phyloP scores from a whole-genome alignment of 371 early-diverging fungal species.

The Mucor piriformis region DNA sequence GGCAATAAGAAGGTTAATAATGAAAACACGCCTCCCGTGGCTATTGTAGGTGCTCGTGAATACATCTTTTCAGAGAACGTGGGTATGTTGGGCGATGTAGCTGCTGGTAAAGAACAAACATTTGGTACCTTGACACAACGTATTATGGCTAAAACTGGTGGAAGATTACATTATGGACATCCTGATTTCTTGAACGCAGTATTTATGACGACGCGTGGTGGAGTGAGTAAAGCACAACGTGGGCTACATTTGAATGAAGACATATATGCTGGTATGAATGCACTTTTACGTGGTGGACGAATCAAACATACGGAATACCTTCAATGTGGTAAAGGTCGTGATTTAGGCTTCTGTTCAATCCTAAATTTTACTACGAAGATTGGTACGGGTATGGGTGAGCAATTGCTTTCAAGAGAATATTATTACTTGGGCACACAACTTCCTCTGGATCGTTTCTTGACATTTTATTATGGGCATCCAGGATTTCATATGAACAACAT shows the following conservation, averaged over 20 bases:
- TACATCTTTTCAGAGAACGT: slow-evolving; percentile 90
- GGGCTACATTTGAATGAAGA: slow-evolving; percentile 93
- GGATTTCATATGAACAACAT: slow-evolving; percentile 94
- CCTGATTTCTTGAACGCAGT: slow-evolving; percentile 90
- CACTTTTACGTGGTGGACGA: slow-evolving; percentile 81
- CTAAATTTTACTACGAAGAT: slow-evolving; percentile 91
- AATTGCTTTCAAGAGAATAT: slow-evolving; percentile 88
- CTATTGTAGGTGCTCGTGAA: slow-evolving; percentile 91
- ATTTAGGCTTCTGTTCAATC: slow-evolving; percentile 86
- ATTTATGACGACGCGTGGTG: slow-evolving; percentile 89
- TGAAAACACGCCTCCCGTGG: slow-evolving; percentile 65
- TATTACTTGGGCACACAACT: slow-evolving; percentile 87
- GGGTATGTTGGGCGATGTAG: slow-evolving; percentile 88
- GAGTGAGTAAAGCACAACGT: slow-evolving; percentile 88
- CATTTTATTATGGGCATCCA: slow-evolving; percentile 88
- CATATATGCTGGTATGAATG: slow-evolving; percentile 92
- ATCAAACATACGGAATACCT: slow-evolving; percentile 93
- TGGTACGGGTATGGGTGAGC: slow-evolving; percentile 93
- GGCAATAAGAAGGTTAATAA: background rate
- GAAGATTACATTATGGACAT: slow-evolving; percentile 90
- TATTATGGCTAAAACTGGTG: slow-evolving; percentile 85
- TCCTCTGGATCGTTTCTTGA: slow-evolving; percentile 84
- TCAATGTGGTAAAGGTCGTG: slow-evolving; percentile 93
- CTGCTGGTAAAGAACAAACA: slow-evolving; percentile 90
- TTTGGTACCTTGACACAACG: slow-evolving; percentile 90